Conservation (phyloP, 208 protist genomes). For the Acanthamoeba lenticulata region DNA sequence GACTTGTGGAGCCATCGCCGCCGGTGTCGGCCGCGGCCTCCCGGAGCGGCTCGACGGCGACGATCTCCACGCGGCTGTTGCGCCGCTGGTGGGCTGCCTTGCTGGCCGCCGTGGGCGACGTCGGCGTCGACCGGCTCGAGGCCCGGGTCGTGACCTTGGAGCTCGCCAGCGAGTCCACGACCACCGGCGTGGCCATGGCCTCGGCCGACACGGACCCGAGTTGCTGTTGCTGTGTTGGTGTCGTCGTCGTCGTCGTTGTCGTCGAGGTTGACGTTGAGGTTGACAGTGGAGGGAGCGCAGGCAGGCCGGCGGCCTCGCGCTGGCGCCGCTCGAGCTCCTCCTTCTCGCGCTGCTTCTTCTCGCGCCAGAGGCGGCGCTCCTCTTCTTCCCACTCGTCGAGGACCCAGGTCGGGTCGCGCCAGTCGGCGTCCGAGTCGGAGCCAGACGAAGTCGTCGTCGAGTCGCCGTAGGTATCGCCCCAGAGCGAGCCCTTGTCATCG, state of each 20-base stretch:
- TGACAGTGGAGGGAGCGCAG: background rate
- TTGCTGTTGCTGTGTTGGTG: too few species aligned
- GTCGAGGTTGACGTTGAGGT: background rate
- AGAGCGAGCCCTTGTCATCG: slow-evolving; percentile 24
- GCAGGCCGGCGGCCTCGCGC: background rate
- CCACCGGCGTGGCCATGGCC: too few species aligned
- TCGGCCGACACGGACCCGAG: too few species aligned
- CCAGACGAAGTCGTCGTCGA: background rate
- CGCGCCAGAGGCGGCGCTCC: slow-evolving; percentile 4
- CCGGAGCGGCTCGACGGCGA: background rate
- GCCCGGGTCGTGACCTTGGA: too few species aligned
- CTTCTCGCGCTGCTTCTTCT: slow-evolving; percentile 52
- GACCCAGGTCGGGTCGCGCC: slow-evolving; percentile 44
- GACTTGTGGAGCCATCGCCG: too few species aligned
- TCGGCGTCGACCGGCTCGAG: background rate
- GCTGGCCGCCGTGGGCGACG: background rate
- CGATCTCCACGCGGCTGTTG: slow-evolving; percentile 46
- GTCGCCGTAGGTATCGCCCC: background rate
- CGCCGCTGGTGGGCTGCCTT: background rate
- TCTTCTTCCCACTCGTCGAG: slow-evolving; percentile 58
- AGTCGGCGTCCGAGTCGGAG: background rate
- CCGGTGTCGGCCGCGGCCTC: background rate
- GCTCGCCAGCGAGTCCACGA: too few species aligned
- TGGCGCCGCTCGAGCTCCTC: slow-evolving; percentile 17
- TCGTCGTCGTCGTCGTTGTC: too few species aligned